These are phyloP conservation scores for Penicillium taxi DNA, from an alignment of 495 filamentous ascomycete species.

Conservation along the genomic window DNA sequence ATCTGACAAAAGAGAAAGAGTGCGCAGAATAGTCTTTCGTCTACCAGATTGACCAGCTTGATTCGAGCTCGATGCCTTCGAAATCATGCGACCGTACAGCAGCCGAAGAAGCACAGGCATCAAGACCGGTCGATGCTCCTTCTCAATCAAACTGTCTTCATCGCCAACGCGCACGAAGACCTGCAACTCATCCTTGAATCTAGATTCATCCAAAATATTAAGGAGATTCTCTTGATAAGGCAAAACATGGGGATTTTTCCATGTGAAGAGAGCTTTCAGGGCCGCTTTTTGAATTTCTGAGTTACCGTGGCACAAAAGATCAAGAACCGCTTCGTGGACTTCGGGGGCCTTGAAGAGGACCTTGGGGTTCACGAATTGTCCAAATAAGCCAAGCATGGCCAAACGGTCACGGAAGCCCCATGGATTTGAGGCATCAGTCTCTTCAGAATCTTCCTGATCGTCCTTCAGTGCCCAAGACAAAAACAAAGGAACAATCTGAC, in stretches of 20 bases:
- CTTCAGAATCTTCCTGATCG: constrained; percentile 38
- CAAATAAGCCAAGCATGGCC: constrained; percentile 72
- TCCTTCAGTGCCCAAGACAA: constrained; percentile 60
- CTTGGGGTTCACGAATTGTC: constrained; percentile 74
- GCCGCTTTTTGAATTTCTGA: constrained; percentile 77
- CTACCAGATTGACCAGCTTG: constrained; percentile 54
- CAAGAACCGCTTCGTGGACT: constrained; percentile 65
- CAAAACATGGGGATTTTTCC: constrained; percentile 68
- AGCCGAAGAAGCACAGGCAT: constrained; percentile 82
- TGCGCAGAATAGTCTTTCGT: constrained; percentile 56
- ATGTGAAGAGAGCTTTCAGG: constrained; percentile 77
- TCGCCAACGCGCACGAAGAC: constrained; percentile 65
- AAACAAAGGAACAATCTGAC: constrained; percentile 76
- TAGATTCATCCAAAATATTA: constrained; percentile 81
- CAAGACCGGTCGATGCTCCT: constrained; percentile 59
- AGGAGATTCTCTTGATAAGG: constrained; percentile 81
- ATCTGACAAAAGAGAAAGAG: constrained; percentile 51
- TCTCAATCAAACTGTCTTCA: constrained; percentile 66
- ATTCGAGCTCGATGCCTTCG: constrained; percentile 50
- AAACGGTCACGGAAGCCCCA: constrained; percentile 69
- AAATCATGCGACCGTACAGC: constrained; percentile 82
- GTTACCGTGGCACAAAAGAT: constrained; percentile 76
- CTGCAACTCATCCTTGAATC: constrained; percentile 85
- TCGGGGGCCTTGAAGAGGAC: constrained; percentile 70
- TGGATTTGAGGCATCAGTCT: constrained; percentile 19